Evolutionary conservation across 495 filamentous ascomycete genomes (phyloP).

Genomic region (Talaromyces stipitatus): DNA sequence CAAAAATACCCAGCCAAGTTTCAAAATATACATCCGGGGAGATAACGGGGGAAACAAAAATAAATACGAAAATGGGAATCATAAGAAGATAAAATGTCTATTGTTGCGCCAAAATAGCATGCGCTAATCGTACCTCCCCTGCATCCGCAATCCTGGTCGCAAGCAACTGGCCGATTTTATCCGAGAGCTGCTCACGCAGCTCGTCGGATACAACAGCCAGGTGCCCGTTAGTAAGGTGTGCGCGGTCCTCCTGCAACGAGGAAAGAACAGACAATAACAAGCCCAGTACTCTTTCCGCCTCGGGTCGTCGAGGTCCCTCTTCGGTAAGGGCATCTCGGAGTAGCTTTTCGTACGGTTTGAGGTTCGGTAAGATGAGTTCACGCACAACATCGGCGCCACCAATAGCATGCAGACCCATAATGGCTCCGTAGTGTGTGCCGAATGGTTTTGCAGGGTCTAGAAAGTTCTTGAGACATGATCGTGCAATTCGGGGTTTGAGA

Average conservation of each 20-base stretch:
- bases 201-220: conserved; percentile 40
- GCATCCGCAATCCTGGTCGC: conserved; percentile 43
- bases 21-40: not conserved
- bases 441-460: conserved; percentile 76
- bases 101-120: conserved; percentile 22
- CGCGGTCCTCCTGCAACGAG: conserved; percentile 31
- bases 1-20: not conserved
- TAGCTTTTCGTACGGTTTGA: conserved; percentile 68
- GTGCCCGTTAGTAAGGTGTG: conserved; percentile 35
- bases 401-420: conserved; percentile 66
- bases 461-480: conserved; percentile 84
- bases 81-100: not conserved
- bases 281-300: conserved; percentile 55
- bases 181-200: conserved; percentile 46
- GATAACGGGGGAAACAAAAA: not conserved
- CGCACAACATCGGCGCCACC: conserved; percentile 75
- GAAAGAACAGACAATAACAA: conserved; percentile 54
- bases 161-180: conserved; percentile 53
- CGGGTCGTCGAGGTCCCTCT: conserved; percentile 39
- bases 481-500: conserved; percentile 78
- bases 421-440: conserved; percentile 77
- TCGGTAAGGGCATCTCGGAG: conserved; percentile 59
- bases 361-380: conserved; percentile 69
- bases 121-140: conserved; percentile 34
- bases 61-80: not conserved